These are phyloP conservation scores for Heliamphora pulchella DNA, from an alignment of 179 eudicot species.

Conservation along the genomic window DNA sequence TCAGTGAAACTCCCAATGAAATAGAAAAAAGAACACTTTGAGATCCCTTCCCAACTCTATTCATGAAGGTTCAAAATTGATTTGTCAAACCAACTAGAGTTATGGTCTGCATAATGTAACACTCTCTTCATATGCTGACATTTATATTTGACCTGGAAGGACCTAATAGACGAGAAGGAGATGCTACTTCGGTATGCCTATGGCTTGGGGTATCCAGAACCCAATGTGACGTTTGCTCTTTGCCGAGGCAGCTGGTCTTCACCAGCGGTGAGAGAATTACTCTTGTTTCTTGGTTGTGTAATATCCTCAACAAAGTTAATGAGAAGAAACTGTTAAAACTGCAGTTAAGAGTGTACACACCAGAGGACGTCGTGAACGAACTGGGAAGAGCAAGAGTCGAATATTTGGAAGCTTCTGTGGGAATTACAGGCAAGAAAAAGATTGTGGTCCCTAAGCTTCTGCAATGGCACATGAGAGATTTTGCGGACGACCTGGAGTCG, in stretches of 20 bases:
- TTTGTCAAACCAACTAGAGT: not conserved
- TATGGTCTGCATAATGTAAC: not conserved
- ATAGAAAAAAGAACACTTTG: not conserved
- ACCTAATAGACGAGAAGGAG: conserved; percentile 53
- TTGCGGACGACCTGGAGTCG: conserved; percentile 70
- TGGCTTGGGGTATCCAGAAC: conserved; percentile 86
- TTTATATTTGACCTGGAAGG: conserved; percentile 29
- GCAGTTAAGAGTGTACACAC: conserved; percentile 70
- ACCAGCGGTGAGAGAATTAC: conserved; percentile 55
- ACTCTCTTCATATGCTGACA: conserved; percentile 10
- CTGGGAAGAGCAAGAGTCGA: conserved; percentile 72
- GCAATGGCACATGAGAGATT: conserved; percentile 89
- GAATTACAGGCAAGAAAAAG: conserved; percentile 72
- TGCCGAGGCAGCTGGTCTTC: conserved; percentile 92
- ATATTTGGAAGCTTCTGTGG: conserved; percentile 79
- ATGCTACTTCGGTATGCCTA: conserved; percentile 62
- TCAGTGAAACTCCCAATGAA: not conserved
- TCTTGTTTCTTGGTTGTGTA: too few species aligned
- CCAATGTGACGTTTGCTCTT: conserved; percentile 81
- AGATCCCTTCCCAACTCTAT: not conserved
- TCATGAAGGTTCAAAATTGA: not conserved
- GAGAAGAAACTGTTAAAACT: conserved; percentile 13
- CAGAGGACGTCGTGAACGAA: conserved; percentile 70
- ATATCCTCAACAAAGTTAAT: not conserved
- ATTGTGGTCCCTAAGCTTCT: conserved; percentile 83